These are phyloP conservation scores for Fomitopsis betulina DNA, from an alignment of 1,284 basidiomycete species.

Conservation along the genomic window DNA sequence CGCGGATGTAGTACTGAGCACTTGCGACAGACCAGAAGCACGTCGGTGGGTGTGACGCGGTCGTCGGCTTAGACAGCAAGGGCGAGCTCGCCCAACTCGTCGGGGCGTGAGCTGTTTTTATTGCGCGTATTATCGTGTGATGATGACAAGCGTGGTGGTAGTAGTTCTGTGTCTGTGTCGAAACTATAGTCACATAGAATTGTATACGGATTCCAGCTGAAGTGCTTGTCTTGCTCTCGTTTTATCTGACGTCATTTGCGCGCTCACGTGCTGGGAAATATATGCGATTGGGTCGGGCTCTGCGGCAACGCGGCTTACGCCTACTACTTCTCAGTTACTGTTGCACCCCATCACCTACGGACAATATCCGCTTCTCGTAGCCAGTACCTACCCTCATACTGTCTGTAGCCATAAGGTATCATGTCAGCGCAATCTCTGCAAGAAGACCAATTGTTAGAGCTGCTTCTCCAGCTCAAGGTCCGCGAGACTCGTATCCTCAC, in stretches of 20 bases:
- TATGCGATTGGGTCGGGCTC: not conserved
- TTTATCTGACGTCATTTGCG: not conserved
- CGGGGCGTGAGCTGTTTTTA: constrained; percentile 19
- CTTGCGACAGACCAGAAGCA: constrained; percentile 44
- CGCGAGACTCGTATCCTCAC: constrained; percentile 4
- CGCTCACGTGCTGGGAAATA: constrained; percentile 1
- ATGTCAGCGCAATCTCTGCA: constrained; percentile 26
- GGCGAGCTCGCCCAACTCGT: constrained; percentile 27
- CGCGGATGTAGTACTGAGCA: not conserved
- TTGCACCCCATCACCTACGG: too few species aligned
- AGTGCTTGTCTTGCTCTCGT: too few species aligned
- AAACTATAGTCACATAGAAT: constrained; percentile 1
- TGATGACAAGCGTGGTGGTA: not conserved
- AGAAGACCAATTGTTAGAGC: constrained; percentile 62
- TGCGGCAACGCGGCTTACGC: too few species aligned
- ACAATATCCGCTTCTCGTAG: too few species aligned
- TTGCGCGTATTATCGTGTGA: not conserved
- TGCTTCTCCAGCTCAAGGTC: constrained; percentile 64
- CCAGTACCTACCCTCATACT: not conserved
- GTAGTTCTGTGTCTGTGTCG: constrained; percentile 1
- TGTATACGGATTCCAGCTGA: too few species aligned
- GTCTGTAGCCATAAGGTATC: not conserved
- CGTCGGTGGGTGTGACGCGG: constrained; percentile 39
- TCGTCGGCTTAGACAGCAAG: constrained; percentile 22
- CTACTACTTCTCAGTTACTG: too few species aligned